Conservation (phyloP, 2,329 filamentous ascomycete genomes). For the Xylaria sp. region DNA sequence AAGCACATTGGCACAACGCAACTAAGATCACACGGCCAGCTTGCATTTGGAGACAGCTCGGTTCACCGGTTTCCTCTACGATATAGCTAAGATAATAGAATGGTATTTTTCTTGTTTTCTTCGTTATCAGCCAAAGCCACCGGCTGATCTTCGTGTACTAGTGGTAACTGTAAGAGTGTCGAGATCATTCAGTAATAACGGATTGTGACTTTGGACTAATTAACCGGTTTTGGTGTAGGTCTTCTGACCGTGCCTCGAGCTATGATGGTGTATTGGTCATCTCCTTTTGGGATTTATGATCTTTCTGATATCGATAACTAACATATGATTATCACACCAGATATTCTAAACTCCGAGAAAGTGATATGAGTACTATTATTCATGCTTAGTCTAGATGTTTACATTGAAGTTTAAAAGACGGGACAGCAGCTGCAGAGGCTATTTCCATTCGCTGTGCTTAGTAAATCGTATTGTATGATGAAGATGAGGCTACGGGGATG, state of each 20-base stretch:
- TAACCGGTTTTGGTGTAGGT: neutral
- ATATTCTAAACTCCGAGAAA: neutral
- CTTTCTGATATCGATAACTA: neutral
- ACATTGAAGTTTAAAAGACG: neutral
- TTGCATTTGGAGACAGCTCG: slow-evolving; percentile 1
- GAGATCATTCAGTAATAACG: neutral
- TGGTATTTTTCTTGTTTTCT: neutral
- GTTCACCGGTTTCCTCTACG: neutral
- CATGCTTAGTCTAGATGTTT: neutral
- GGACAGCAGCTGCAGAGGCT: neutral
- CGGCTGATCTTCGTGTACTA: neutral
- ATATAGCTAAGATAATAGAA: slow-evolving; percentile 3
- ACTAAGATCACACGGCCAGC: neutral
- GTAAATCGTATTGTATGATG: neutral
- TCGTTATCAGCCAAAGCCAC: slow-evolving; percentile 2
- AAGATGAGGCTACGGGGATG: slow-evolving; percentile 1
- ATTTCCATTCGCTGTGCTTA: neutral
- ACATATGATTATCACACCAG: neutral
- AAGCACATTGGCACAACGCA: neutral
- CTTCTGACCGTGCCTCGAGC: neutral
- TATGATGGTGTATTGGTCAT: neutral
- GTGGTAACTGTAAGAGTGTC: slow-evolving; percentile 1
- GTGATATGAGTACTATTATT: neutral
- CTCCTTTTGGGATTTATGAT: neutral
- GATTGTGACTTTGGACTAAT: neutral